Evolutionary conservation across 345 rosid genomes (phyloP), one percentile per base, ranked within the genome.

Genomic region (Rhodamnia rubescens): DNA sequence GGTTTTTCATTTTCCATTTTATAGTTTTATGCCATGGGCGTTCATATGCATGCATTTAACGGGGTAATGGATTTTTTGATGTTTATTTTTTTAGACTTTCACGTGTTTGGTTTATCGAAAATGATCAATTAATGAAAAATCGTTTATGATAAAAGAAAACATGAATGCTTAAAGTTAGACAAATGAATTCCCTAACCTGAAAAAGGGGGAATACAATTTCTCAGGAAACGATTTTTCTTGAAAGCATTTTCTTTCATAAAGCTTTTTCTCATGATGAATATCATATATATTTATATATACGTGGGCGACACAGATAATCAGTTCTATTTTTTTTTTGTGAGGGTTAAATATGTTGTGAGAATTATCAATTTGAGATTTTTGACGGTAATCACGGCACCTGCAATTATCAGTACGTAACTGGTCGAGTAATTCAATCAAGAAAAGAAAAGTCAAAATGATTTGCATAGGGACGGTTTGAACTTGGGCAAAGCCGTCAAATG

Each of bases 61-160:
- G 24, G 3, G 56, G 8, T 7, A 18, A n/a, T n/a, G n/a, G n/a
- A n/a, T n/a, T n/a, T n/a, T n/a, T n/a, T n/a, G n/a, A n/a, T n/a
- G n/a, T n/a, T n/a, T 15, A 7, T 2, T 29, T 64, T 29, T 61
- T 0, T 32, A 1, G 75, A 29, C 11, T 15, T 29, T 29, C 3
- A 0, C 2, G 3, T 0, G 22, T 64, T 29, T 64, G 2, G 11
- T 16, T 7, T 1, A 5, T 8, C 7, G 22, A 16, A 64, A 64
- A 64, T 15, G 44, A 64, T 2, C 0, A 0, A 0, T 29, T 7
- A 1, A 7, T 14, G 16, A 2, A 15, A 29, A 64, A 64, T 8
- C 12, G 0, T 64, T 32, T 8, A 32, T 7, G 22, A 20, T 20
- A 21, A 8, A 53, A 18, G 8, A 16, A 53, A 53, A 53, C 6